These are phyloP conservation scores for Leccinum imitatum DNA, from an alignment of 768 basidiomycete genomes.

Conservation along the genomic window DNA sequence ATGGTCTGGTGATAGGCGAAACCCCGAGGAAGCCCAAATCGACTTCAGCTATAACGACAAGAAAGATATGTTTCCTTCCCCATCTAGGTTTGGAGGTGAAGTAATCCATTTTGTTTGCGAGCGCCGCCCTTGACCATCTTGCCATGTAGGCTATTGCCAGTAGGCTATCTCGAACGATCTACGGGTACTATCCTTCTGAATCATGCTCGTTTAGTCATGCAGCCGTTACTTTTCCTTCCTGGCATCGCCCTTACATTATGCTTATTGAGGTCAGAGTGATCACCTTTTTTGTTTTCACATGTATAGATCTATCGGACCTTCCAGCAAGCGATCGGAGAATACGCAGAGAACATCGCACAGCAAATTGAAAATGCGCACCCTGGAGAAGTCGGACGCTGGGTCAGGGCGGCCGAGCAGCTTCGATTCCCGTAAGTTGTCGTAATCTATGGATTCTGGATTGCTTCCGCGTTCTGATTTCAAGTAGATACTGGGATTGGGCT, in stretches of 20 bases:
- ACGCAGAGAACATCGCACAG: slow-evolving; percentile 23
- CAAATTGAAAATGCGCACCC: slow-evolving; percentile 25
- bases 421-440: slow-evolving; percentile 28
- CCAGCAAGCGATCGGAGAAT: slow-evolving; percentile 30
- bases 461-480: neutral
- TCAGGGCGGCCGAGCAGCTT: slow-evolving; percentile 21
- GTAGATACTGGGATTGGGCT: slow-evolving; percentile 33
- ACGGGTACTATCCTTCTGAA: neutral
- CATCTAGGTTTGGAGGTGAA: slow-evolving; percentile 29
- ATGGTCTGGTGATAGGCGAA: slow-evolving; percentile 25
- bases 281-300: neutral
- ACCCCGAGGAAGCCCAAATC: slow-evolving; percentile 10
- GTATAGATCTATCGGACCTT: neutral
- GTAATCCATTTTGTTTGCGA: neutral
- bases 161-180: slow-evolving; percentile 5
- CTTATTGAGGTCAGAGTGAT: slow-evolving; percentile 23
- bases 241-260: slow-evolving; percentile 31
- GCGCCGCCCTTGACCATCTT: neutral
- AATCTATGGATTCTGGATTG: no score
- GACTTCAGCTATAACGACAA: slow-evolving; percentile 22
- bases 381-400: slow-evolving; percentile 20
- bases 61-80: slow-evolving; percentile 28
- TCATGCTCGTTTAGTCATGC: slow-evolving; percentile 15
- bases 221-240: slow-evolving; percentile 23
- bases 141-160: slow-evolving; percentile 28